Base-by-base conservation (phyloP, 768 basidiomycete genomes). In the Royoungia palumana region DNA sequence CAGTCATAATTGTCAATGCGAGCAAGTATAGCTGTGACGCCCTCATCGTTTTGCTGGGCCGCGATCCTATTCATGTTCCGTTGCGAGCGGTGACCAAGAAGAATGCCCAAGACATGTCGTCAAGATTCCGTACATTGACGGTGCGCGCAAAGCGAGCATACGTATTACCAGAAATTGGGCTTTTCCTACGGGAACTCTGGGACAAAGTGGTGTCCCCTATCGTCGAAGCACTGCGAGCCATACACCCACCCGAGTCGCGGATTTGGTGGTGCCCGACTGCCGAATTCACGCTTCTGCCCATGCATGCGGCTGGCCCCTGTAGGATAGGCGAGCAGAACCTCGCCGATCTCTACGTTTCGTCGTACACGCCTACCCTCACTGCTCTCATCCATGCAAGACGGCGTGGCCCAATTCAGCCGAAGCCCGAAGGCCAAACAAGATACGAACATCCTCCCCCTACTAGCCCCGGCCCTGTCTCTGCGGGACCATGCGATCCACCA, bases 261-360 rank as follows among this genome's bases (percentile, higher is more conserved):
- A 44, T 54, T 13, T 47, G 53, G 39, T 53, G 52, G 52, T 53
- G 42, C 27, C 52, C 52, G 10, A 53, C 52, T 19, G 37, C 51
- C 0, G 56, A 48, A 3, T 60, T 70, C 44, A 41, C 60, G 2
- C 62, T 62, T 30, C 57, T 72, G 34, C 70, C 70, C 2, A 49
- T 72, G 20, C 70, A 72, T 52, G 70, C 70, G 22, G 66, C 70
- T 11, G 70, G 68, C 4, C 46, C 46, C 3, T 69, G 69, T 46
- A 21, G 46, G 30, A 25, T n/a, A 20, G 34, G 28, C 20, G 35
- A 37, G 25, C 19, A 4, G 14, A 32, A 36, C 1, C 38, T 53
- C 4, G 25, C 32, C 6, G 35, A 44, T 5, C 11, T 41, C 14
- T 47, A 53, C 17, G 20, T 63, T 27, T 60, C 56, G 2, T 62